Base-by-base conservation (phyloP, 164 flowering plant genomes). In the Dillenia turbinata region DNA sequence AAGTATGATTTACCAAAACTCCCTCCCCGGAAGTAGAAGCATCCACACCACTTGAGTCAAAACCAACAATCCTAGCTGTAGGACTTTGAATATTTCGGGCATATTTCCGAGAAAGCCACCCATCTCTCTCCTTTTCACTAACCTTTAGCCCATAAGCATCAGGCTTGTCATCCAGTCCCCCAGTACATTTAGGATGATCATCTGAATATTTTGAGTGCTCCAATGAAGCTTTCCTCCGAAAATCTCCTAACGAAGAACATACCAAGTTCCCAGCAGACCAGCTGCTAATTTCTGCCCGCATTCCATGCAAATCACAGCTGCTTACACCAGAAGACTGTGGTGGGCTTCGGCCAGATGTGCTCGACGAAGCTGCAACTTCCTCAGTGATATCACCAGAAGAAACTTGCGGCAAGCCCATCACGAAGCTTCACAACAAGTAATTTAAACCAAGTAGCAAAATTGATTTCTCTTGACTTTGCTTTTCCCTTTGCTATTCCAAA, bases 371-470 rank as follows among this genome's bases (percentile, higher is more conserved):
- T 48, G 68, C 60, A 54, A 56, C 79, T 51, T 83, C 89, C 46
- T 76, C 83, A 63, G 75, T 54, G 66, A 63, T 51, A 68, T 67
- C 77, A 66, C 65, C 56, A 4, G 82, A 68, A 47, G 84, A 70
- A 46, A 78, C 77, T 69, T 87, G 93, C 26, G 90, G 93, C 82
- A 90, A 77, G 12, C 97, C 94, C 94, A 88, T 88, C 0, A 10
- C 19, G 19, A 56, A 45, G n/a, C 12, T 65, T 54, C 52, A 17
- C 54, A 61, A 33, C 24, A 65, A 67, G 43, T 15, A 45, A 10
- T 49, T 17, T 59, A 40, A 45, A 48, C 50, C 54, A 10, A 56
- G 50, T 15, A 49, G 53, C 65, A 44, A 52, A 60, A 60, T 19
- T 47, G 14, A 51, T 22, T n/a, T 12, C 49, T 40, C 52, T 44